A percentile compares a stretch with the other conserved stretches of the same genome.
Conservation (phyloP, 108 stramenopile species). For the Thalassiosira profunda region DNA sequence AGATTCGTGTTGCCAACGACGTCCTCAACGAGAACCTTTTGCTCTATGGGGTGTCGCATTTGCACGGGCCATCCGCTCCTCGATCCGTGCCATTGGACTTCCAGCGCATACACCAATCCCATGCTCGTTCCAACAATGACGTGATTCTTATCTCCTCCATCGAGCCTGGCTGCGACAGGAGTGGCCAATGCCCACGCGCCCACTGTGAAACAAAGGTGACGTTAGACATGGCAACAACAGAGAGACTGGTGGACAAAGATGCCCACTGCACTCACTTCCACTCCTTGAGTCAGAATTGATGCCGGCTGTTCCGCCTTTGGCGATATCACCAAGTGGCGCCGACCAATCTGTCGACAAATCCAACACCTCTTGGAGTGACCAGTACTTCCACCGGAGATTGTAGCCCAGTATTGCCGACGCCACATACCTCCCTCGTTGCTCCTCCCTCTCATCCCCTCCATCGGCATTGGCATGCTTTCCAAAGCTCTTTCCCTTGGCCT, state of each 20-base stretch:
- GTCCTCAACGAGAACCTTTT: conserved; percentile 78
- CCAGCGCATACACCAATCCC: conserved; percentile 79
- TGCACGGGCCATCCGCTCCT: conserved; percentile 76
- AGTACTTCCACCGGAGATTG: conserved; percentile 62
- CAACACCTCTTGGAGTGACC: conserved; percentile 69
- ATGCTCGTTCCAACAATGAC: conserved; percentile 81
- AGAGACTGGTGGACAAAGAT: too few relatives aligned
- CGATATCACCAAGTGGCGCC: conserved; percentile 68
- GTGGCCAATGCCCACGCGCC: conserved; percentile 80
- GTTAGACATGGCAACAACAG: too few relatives aligned
- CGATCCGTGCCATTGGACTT: conserved; percentile 45
- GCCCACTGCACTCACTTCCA: too few relatives aligned
- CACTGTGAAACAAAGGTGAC: too few relatives aligned
- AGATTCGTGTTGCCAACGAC: conserved; percentile 80
- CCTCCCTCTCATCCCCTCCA: conserved; percentile 83
- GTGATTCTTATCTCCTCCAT: conserved; percentile 67
- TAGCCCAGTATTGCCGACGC: conserved; percentile 79
- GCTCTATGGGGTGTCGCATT: conserved; percentile 67
- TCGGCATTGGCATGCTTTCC: conserved; percentile 65
- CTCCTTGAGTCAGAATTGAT: conserved; percentile 36
- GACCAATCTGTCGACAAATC: conserved; percentile 83
- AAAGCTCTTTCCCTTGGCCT: conserved; percentile 36
- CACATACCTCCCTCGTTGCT: conserved; percentile 66
- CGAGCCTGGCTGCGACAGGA: conserved; percentile 76
- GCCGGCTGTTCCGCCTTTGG: conserved; percentile 56